Evolutionary conservation across 176 grass and related monocot genomes (phyloP).

Genomic region (Rhynchospora breviuscula): DNA sequence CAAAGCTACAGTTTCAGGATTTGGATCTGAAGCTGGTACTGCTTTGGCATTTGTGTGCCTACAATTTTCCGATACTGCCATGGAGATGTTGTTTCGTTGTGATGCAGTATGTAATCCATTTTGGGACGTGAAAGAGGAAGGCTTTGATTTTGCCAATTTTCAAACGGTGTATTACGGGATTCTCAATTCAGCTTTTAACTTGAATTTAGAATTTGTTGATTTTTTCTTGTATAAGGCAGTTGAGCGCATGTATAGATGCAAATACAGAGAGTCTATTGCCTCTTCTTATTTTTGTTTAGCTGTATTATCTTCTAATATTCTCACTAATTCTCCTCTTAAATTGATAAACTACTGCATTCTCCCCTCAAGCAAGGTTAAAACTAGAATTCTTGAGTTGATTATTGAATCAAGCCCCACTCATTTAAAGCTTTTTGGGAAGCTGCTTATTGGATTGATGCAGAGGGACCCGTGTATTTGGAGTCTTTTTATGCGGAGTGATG

Average conservation of each 20-base stretch:
- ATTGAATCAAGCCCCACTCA: conserved; percentile 66
- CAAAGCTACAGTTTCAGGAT: conserved; percentile 16
- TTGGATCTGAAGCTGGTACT: conserved; percentile 33
- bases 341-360: conserved; percentile 61
- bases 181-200: conserved; percentile 48
- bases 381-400: conserved; percentile 50
- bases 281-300: conserved; percentile 44
- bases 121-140: conserved; percentile 32
- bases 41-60: conserved; percentile 47
- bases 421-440: conserved; percentile 59
- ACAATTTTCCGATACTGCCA: conserved; percentile 50
- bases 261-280: conserved; percentile 36
- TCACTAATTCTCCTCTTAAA: conserved; percentile 46
- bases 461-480: conserved; percentile 37
- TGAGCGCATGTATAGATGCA: conserved; percentile 31
- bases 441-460: conserved; percentile 50
- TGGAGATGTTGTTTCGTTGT: conserved; percentile 45
- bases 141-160: conserved; percentile 43
- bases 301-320: conserved; percentile 60
- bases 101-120: conserved; percentile 36
- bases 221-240: conserved; percentile 58
- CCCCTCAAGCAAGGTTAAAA: conserved; percentile 58
- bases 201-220: conserved; percentile 74
- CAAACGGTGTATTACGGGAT: conserved; percentile 56
- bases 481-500: conserved; percentile 35